Evolutionary conservation across 345 rosid species (phyloP).

Genomic region (Murraya koenigii): DNA sequence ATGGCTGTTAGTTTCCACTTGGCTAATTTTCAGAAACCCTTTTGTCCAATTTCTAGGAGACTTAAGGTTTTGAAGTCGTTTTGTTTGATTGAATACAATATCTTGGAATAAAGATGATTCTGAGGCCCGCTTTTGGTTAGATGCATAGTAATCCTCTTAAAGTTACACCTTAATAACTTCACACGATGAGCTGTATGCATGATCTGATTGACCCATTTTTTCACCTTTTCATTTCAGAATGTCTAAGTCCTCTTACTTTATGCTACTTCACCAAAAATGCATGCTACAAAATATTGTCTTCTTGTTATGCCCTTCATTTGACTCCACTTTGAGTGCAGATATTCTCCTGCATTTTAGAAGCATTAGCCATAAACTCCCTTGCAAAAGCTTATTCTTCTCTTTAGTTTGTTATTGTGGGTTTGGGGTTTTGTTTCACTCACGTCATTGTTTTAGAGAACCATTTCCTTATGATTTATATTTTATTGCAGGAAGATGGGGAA

Average conservation of each 20-base stretch:
- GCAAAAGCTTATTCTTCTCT: background rate
- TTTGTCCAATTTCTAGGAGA: background rate
- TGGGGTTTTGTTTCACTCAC: background rate
- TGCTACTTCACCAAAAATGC: background rate
- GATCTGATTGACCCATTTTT: background rate
- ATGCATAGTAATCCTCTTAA: background rate
- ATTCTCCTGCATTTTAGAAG: background rate
- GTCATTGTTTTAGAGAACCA: background rate
- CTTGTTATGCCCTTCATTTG: background rate
- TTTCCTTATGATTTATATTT: conserved; percentile 5
- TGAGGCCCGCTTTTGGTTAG: background rate
- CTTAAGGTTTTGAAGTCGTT: background rate
- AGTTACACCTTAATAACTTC: background rate
- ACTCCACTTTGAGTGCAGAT: background rate
- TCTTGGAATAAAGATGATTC: background rate
- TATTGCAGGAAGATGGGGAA: conserved; percentile 75
- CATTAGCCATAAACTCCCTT: background rate
- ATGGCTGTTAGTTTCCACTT: background rate
- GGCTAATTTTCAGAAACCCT: background rate
- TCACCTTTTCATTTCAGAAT: background rate
- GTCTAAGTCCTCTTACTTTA: background rate
- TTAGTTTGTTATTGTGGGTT: background rate
- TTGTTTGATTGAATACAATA: background rate
- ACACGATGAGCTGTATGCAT: background rate
- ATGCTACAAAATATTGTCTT: background rate